phyloP scores from a whole-genome alignment of 2,329 filamentous ascomycete species.

The Clarireedia paspali region DNA sequence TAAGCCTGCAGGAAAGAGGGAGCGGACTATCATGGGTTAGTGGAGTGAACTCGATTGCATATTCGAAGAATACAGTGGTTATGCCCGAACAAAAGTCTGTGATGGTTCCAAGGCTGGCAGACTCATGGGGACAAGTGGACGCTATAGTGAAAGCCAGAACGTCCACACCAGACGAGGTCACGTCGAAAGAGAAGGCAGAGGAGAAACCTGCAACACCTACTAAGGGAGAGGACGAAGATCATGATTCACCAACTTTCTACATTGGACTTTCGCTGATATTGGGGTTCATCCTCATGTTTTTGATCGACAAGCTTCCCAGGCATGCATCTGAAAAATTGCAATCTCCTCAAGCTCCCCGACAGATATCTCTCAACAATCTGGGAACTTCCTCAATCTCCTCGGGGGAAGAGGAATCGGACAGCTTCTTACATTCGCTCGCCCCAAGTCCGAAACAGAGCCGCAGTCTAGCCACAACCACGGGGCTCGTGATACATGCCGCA shows the following conservation, averaged over 20 bases:
- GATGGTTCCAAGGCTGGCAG: not conserved
- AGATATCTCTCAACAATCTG: slow-evolving; percentile 83
- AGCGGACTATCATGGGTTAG: slow-evolving; percentile 17
- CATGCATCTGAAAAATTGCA: slow-evolving; percentile 61
- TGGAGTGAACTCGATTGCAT: slow-evolving; percentile 14
- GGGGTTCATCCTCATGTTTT: slow-evolving; percentile 94
- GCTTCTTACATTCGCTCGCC: slow-evolving; percentile 51
- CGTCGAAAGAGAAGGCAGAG: slow-evolving; percentile 2
- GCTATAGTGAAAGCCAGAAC: not conserved
- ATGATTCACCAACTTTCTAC: slow-evolving; percentile 57
- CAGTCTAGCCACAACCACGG: slow-evolving; percentile 76
- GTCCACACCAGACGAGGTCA: not conserved
- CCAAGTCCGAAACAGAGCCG: slow-evolving; percentile 51
- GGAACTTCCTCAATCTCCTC: slow-evolving; percentile 42
- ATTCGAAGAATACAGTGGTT: slow-evolving; percentile 9
- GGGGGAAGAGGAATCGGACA: slow-evolving; percentile 45
- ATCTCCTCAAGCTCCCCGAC: slow-evolving; percentile 60
- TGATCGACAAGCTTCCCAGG: slow-evolving; percentile 79
- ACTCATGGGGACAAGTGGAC: not conserved
- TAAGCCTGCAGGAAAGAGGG: slow-evolving; percentile 8
- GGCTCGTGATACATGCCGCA: slow-evolving; percentile 90
- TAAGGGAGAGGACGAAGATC: slow-evolving; percentile 29
- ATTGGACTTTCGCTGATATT: slow-evolving; percentile 81
- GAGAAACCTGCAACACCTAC: slow-evolving; percentile 1
- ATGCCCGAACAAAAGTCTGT: not conserved